These are phyloP conservation scores for Aspergillus jensenii DNA, from an alignment of 2,329 filamentous ascomycete species.

Conservation along the genomic window DNA sequence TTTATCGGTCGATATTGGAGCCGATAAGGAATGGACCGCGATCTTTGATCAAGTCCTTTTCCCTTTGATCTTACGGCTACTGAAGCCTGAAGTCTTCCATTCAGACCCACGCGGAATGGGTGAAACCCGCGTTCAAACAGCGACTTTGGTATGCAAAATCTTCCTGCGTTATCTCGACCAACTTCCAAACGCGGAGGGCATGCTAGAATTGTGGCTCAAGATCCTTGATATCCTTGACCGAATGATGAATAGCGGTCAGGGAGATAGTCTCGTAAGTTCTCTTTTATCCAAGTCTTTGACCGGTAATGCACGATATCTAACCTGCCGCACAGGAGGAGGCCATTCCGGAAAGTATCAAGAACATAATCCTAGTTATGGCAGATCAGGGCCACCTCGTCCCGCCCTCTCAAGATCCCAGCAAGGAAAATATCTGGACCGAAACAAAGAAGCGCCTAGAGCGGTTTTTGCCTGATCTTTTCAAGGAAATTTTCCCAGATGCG, in stretches of 20 bases:
- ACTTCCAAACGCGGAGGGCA: constrained; percentile 79
- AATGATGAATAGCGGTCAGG: constrained; percentile 92
- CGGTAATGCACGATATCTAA: constrained; percentile 35
- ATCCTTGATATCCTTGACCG: constrained; percentile 95
- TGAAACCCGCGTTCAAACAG: constrained; percentile 88
- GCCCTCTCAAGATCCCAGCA: constrained; percentile 53
- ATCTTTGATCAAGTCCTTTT: constrained; percentile 95
- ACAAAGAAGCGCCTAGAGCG: constrained; percentile 60
- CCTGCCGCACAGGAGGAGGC: constrained; percentile 71
- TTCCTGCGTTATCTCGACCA: constrained; percentile 91
- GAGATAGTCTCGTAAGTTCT: constrained; percentile 70
- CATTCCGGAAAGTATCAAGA: constrained; percentile 92
- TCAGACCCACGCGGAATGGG: constrained; percentile 91
- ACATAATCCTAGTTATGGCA: constrained; percentile 92
- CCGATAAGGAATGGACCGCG: constrained; percentile 86
- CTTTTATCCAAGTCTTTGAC: neutral
- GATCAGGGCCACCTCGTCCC: constrained; percentile 81
- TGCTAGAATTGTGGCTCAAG: constrained; percentile 87
- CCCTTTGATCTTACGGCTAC: constrained; percentile 78
- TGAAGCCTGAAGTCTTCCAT: constrained; percentile 94
- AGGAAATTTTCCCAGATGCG: constrained; percentile 56
- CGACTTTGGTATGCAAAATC: constrained; percentile 89
- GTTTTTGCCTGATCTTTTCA: constrained; percentile 60
- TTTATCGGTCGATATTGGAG: constrained; percentile 78
- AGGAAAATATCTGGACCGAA: constrained; percentile 60